A percentile compares a stretch with the other conserved stretches of the same genome.
Evolutionary conservation across 2,329 filamentous ascomycete species (phyloP).

Genomic region (Plectosphaerella plurivora): DNA sequence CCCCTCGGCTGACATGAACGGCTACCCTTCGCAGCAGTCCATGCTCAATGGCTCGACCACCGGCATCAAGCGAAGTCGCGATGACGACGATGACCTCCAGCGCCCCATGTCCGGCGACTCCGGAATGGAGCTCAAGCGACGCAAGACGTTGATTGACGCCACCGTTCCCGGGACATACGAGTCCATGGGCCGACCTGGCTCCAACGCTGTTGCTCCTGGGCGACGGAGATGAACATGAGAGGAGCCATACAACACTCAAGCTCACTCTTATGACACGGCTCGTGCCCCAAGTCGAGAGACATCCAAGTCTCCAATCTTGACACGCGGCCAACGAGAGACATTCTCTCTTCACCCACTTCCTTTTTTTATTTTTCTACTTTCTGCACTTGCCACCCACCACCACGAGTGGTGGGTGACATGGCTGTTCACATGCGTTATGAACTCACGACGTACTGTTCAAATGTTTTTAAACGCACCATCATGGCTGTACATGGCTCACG

Average conservation of each 20-base stretch:
- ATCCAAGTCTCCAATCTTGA: too few species aligned
- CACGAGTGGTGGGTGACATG: conserved; percentile 15
- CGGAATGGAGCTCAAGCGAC: conserved; percentile 67
- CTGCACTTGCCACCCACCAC: conserved; percentile 22
- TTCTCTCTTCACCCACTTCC: conserved; percentile 7
- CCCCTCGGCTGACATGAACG: conserved; percentile 56
- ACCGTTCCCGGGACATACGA: conserved; percentile 49
- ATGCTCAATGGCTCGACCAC: conserved; percentile 58
- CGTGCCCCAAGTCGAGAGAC: too few species aligned
- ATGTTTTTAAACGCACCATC: conserved; percentile 24
- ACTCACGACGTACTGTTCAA: conserved; percentile 28
- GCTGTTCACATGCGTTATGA: conserved; percentile 27
- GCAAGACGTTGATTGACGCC: conserved; percentile 69
- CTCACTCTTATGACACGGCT: not conserved
- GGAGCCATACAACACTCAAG: conserved; percentile 3
- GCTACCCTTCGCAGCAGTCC: conserved; percentile 59
- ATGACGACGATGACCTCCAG: conserved; percentile 56
- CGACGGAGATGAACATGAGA: conserved; percentile 29
- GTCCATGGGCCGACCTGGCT: conserved; percentile 40
- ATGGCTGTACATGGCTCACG: conserved; percentile 39
- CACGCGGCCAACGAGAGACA: not conserved
- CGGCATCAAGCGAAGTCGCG: conserved; percentile 41
- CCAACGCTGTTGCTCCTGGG: conserved; percentile 34
- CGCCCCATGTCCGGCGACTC: conserved; percentile 50
- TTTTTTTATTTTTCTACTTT: conserved; percentile 12